These are phyloP conservation scores for Remersonia thermophila DNA, from an alignment of 2,329 filamentous ascomycete genomes.

Conservation along the genomic window DNA sequence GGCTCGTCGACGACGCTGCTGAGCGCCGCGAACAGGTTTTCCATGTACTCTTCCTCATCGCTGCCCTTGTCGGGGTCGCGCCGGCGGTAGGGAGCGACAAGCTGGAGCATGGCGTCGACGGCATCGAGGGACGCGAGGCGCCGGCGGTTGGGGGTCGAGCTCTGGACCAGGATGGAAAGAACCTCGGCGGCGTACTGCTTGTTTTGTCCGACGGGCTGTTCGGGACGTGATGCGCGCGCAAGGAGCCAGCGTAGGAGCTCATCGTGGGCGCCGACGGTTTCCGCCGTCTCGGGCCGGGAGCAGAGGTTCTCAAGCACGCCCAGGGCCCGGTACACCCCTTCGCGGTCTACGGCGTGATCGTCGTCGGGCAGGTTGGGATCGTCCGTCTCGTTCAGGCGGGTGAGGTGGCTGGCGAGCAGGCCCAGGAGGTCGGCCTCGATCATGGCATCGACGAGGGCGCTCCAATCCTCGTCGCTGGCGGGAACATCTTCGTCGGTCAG, in stretches of 20 bases:
- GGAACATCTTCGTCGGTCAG: conserved; percentile 87
- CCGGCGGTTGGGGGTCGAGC: conserved; percentile 51
- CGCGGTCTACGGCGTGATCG: conserved; percentile 47
- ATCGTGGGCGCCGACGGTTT: conserved; percentile 58
- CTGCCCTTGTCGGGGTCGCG: conserved; percentile 74
- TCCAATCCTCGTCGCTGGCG: conserved; percentile 71
- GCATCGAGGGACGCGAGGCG: conserved; percentile 55
- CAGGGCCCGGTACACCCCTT: conserved; percentile 77
- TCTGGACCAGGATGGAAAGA: conserved; percentile 76
- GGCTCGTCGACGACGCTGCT: conserved; percentile 68
- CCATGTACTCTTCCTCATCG: conserved; percentile 88
- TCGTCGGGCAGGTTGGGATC: conserved; percentile 21
- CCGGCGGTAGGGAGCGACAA: conserved; percentile 74
- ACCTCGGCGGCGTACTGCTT: conserved; percentile 93
- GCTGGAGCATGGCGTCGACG: conserved; percentile 67
- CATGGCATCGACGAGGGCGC: conserved; percentile 55
- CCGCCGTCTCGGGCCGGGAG: conserved; percentile 54
- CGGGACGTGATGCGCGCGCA: conserved; percentile 55
- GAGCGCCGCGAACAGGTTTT: conserved; percentile 82
- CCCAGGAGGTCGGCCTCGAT: conserved; percentile 60
- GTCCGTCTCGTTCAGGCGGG: conserved; percentile 61
- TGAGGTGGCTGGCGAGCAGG: conserved; percentile 65
- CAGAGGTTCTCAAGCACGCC: conserved; percentile 76
- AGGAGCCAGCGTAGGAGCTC: conserved; percentile 67
- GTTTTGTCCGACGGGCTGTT: conserved; percentile 67